These are phyloP conservation scores for Suhomyces sp. DNA, from an alignment of 805 yeast genomes.

Conservation along the genomic window DNA sequence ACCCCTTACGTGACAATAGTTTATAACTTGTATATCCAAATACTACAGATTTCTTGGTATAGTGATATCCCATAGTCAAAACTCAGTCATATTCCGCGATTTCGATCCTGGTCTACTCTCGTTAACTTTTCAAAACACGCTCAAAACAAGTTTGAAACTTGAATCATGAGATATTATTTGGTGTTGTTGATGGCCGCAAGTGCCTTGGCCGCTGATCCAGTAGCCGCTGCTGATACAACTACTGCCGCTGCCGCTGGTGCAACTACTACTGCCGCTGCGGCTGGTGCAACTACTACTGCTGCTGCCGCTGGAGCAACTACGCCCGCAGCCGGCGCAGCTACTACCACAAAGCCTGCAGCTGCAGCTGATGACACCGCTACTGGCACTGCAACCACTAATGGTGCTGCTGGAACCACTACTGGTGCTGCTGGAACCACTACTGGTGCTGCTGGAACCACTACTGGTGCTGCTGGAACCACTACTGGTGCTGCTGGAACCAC, in stretches of 20 bases:
- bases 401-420: conserved; percentile 14
- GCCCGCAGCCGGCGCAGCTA: conserved; percentile 15
- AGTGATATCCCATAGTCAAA: too few relatives aligned
- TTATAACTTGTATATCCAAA: background rate
- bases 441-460: conserved; percentile 9
- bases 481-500: conserved; percentile 14
- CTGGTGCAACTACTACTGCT: conserved; percentile 17
- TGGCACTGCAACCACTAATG: conserved; percentile 12
- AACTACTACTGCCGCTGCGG: conserved; percentile 9
- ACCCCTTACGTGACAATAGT: background rate
- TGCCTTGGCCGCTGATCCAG: conserved; percentile 9
- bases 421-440: conserved; percentile 10
- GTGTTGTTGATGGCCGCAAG: background rate
- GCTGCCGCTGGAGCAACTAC: conserved; percentile 18
- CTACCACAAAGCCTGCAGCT: conserved; percentile 16
- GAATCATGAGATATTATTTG: conserved; percentile 3
- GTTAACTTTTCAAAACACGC: background rate
- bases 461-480: conserved; percentile 13
- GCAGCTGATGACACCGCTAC: conserved; percentile 15
- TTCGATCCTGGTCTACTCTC: background rate
- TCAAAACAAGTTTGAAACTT: background rate
- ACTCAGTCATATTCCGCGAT: background rate
- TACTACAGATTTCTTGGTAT: background rate
- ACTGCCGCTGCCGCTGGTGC: conserved; percentile 5
- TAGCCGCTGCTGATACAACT: conserved; percentile 14